Evolutionary conservation across 2,329 filamentous ascomycete genomes (phyloP), one percentile per base, ranked within the genome.

Genomic region (Niveomyces coronatus): DNA sequence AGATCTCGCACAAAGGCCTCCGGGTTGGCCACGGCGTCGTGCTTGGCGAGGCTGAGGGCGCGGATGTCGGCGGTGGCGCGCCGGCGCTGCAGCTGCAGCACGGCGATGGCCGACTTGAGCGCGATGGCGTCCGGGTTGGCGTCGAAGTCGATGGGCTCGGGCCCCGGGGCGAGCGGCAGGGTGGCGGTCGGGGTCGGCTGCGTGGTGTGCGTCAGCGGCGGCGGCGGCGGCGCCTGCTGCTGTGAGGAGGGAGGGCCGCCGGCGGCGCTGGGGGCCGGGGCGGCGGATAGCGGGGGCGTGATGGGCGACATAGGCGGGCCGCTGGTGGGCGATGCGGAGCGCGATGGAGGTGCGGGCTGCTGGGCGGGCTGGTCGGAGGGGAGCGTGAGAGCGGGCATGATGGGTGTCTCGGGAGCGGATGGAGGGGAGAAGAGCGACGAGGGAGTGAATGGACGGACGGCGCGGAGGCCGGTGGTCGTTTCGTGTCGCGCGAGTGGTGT

Each of bases 81-180:
- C 52, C 80, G 77, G 46, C 79, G 79, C 64, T 96, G 89, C 47
- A 94, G 70, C 62, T 94, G 86, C 32, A 96, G 68, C 36, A 94
- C 79, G 8, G 85, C 82, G 43, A 95, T 86, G 31, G 88, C 85
- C 18, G 83, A 85, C 47, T 82, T 79, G 43, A 95, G 70, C 5
- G 89, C 89, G 43, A 95, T 81, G 17, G 82, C 86, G 64, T 96
- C 89, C 7, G 85, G 79, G 53, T 94, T 94, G 39, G 63, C 59
- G 46, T 73, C 67, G 44, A 79, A 76, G 48, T 71, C 66, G 42
- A 81, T 65, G 31, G 74, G 65, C 27, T 65, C 59, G 0, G 69
- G 67, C 3, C 64, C 62, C 4, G 71, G 70, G 2, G 70, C 65
- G 1, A 61, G 53, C 24, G 69, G 60, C 26, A 56, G 56, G 23